phyloP scores from a whole-genome alignment of 176 grass and related monocot species.

The Cenchrus fungigraminus region DNA sequence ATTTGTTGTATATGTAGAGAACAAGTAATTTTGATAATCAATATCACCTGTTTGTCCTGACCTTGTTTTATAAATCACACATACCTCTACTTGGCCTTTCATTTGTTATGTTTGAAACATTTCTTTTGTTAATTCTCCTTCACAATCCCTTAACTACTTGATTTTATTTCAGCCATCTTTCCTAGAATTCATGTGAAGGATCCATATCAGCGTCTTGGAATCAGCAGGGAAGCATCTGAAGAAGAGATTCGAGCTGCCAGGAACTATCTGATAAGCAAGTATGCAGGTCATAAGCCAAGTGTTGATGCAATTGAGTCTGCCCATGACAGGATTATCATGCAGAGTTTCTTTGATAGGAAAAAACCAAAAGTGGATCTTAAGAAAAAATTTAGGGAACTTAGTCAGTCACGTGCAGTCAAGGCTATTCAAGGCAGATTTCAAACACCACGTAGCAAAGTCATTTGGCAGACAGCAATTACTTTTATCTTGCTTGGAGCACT shows the following conservation, averaged over 20 bases:
- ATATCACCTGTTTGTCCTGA: neutral
- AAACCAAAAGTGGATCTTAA: conserved; percentile 83
- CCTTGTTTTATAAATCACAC: conserved; percentile 12
- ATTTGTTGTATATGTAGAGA: conserved; percentile 3
- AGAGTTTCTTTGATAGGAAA: conserved; percentile 87
- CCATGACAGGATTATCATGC: conserved; percentile 89
- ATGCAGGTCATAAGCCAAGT: conserved; percentile 84
- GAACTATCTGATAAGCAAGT: conserved; percentile 86
- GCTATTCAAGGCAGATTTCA: conserved; percentile 83
- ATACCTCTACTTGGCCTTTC: neutral
- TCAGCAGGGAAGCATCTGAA: conserved; percentile 92
- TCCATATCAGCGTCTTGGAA: conserved; percentile 82
- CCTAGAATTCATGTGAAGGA: conserved; percentile 89
- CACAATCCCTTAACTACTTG: neutral
- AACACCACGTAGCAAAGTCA: conserved; percentile 70
- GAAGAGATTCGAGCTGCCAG: conserved; percentile 98
- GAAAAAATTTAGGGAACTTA: conserved; percentile 82
- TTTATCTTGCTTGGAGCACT: conserved; percentile 72
- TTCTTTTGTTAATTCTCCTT: conserved; percentile 26
- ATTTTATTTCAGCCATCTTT: conserved; percentile 67
- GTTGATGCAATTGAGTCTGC: conserved; percentile 94
- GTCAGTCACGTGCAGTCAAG: conserved; percentile 68
- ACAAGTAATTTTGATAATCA: neutral
- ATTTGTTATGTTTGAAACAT: conserved; percentile 1
- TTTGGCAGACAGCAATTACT: conserved; percentile 74